A percentile compares a stretch with the other conserved stretches of the same genome.
These are phyloP conservation scores for Crotalaria pallida DNA, from an alignment of 306 rosid species.

Conservation along the genomic window DNA sequence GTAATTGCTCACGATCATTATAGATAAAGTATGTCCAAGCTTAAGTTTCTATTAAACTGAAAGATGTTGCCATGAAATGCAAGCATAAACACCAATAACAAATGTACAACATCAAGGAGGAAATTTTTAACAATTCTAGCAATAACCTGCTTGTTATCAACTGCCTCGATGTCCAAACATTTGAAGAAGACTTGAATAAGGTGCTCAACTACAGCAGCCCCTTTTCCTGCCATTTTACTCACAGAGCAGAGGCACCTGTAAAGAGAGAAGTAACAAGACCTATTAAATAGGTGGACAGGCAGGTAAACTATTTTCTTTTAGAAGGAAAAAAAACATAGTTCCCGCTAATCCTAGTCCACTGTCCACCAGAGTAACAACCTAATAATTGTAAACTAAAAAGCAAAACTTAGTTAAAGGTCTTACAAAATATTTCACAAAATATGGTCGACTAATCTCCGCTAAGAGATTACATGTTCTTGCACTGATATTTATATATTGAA, in stretches of 20 bases:
- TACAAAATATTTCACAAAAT: conserved; percentile 2
- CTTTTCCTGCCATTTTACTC: conserved; percentile 80
- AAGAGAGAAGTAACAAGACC: conserved; percentile 17
- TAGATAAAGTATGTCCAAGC: not conserved
- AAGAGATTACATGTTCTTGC: not conserved
- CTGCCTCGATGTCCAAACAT: conserved; percentile 63
- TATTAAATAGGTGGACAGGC: not conserved
- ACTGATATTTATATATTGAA: not conserved
- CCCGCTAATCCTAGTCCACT: conserved; percentile 11
- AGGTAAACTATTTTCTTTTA: not conserved
- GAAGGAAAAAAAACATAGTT: not conserved
- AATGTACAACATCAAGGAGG: not conserved
- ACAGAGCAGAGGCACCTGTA: conserved; percentile 88
- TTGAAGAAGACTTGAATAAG: conserved; percentile 82
- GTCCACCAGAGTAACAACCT: not conserved
- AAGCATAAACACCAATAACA: conserved; percentile 6
- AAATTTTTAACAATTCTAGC: not conserved
- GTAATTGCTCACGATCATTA: not conserved
- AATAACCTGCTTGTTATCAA: conserved; percentile 82
- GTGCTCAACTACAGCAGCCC: conserved; percentile 65
- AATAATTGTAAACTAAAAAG: not conserved
- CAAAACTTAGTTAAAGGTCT: conserved; percentile 5
- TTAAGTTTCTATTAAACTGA: not conserved
- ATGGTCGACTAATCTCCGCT: not conserved
- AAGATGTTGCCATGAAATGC: not conserved